Evolutionary conservation across 1,284 basidiomycete species (phyloP).

Genomic region (Marasmius sp.): DNA sequence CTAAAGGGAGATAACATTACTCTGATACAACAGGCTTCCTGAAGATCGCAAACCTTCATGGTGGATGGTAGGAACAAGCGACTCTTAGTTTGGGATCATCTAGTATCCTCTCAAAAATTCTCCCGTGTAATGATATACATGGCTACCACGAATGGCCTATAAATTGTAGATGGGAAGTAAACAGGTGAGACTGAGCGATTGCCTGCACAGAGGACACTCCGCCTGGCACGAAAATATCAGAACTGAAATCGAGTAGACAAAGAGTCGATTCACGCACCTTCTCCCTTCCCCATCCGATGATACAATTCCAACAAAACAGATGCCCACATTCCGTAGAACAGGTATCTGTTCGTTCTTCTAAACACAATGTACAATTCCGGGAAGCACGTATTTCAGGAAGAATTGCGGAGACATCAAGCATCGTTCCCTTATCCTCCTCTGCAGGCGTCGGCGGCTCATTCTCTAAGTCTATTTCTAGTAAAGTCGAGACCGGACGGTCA

Average conservation of each 20-base stretch:
- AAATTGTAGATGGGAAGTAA: slow-evolving; percentile 86
- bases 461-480: slow-evolving; percentile 59
- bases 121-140: slow-evolving; percentile 4
- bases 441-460: slow-evolving; percentile 52
- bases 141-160: slow-evolving; percentile 31
- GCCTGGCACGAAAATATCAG: slow-evolving; percentile 36
- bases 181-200: slow-evolving; percentile 70
- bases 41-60: slow-evolving; percentile 16
- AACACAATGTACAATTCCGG: slow-evolving; percentile 82
- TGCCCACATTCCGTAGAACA: slow-evolving; percentile 94
- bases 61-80: not conserved
- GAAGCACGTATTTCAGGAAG: slow-evolving; percentile 53
- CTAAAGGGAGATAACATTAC: slow-evolving; percentile 97
- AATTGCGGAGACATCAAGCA: slow-evolving; percentile 57
- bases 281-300: slow-evolving; percentile 85
- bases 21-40: slow-evolving; percentile 76
- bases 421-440: slow-evolving; percentile 68
- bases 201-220: slow-evolving; percentile 87
- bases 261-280: slow-evolving; percentile 51
- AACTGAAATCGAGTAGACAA: slow-evolving; percentile 4
- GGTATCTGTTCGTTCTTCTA: slow-evolving; percentile 79
- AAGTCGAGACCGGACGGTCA: slow-evolving; percentile 55
- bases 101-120: not conserved
- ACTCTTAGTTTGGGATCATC: not conserved
- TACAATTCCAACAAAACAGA: slow-evolving; percentile 93